Evolutionary conservation across 2,329 filamentous ascomycete species (phyloP), one percentile per base, ranked within the genome.

Genomic region (Fusarium abutilonis): DNA sequence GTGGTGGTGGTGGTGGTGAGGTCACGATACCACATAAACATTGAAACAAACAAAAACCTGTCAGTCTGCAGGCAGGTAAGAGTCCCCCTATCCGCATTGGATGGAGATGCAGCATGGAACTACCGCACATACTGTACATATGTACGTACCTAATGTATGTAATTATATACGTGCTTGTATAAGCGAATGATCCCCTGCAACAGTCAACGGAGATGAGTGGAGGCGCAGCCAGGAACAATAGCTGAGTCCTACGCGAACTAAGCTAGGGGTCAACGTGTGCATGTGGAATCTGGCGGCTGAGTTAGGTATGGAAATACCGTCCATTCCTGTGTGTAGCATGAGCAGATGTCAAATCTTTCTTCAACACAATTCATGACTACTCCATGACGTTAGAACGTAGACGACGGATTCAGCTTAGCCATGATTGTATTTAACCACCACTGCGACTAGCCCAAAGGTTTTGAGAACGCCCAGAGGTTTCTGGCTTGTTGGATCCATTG

Each of bases 361-460:
- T 50, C 38, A 52, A 21, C 29, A 47, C 36, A 28, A 26, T 8
- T 26, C 6, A 26, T 26, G 23, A 26, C 23, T 26, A 26, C 23
- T 26, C 23, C 23, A 6, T 26, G 23, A 26, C 23, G 23, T 29
- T 29, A 13, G 7, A 29, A 29, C 7, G 11, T 4, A 13, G 41
- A 21, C 39, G 58, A 70, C 63, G 63, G 60, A 70, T 70, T 44
- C 28, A 51, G 67, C 15, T 45, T 67, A 68, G 67, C 15, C 10
- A 56, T 48, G 42, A 56, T 56, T 46, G 23, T 48, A 41, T 43
- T 38, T 42, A 45, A 31, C 62, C 62, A 64, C 52, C 57, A 44
- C 46, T 52, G 51, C 59, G 45, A 46, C 56, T 48, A 48, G 47
- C 36, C 15, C 15, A n/a, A 21, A 26, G 45, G 47, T 17, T 52